A percentile compares a stretch with the other conserved stretches of the same genome.
These are phyloP conservation scores for Alisma plantagoaquatica DNA, from an alignment of 106 monocot genomes.

Conservation along the genomic window DNA sequence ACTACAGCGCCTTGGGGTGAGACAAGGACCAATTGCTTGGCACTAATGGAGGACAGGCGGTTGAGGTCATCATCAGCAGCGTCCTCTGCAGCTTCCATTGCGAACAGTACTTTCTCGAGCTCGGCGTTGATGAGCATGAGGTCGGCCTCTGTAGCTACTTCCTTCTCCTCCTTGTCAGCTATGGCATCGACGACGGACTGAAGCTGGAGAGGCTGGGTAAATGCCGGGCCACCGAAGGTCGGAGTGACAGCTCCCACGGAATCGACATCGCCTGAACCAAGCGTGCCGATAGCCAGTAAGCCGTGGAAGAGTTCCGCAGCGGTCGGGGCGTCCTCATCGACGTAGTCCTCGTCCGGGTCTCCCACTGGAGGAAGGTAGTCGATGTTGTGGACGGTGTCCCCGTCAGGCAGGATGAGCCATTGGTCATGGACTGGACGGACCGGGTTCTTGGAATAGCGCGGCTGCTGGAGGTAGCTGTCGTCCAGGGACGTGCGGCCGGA, in stretches of 20 bases:
- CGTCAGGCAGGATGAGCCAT: slow-evolving; percentile 6
- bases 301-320: slow-evolving; percentile 21
- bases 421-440: slow-evolving; percentile 1
- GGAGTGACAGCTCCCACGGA: slow-evolving; percentile 5
- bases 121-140: slow-evolving; percentile 24
- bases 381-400: slow-evolving; percentile 1
- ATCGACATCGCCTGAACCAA: slow-evolving; percentile 8
- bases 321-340: neutral
- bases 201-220: neutral
- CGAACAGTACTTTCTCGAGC: slow-evolving; percentile 29
- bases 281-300: slow-evolving; percentile 68
- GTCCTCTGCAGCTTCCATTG: no score
- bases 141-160: slow-evolving; percentile 18
- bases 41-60: slow-evolving; percentile 19
- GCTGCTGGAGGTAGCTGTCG: slow-evolving; percentile 7
- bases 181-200: slow-evolving; percentile 14
- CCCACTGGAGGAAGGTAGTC: no score
- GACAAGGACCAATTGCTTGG: slow-evolving; percentile 12
- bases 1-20: no score
- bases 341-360: neutral
- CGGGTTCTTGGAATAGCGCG: slow-evolving; percentile 2
- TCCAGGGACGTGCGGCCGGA: slow-evolving; percentile 29
- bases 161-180: slow-evolving; percentile 26
- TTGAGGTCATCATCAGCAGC: no score
- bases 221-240: slow-evolving; percentile 9